Evolutionary conservation across 176 grass and related monocot species (phyloP), one percentile per base, ranked within the genome.

Genomic region (Oryza punctata): DNA sequence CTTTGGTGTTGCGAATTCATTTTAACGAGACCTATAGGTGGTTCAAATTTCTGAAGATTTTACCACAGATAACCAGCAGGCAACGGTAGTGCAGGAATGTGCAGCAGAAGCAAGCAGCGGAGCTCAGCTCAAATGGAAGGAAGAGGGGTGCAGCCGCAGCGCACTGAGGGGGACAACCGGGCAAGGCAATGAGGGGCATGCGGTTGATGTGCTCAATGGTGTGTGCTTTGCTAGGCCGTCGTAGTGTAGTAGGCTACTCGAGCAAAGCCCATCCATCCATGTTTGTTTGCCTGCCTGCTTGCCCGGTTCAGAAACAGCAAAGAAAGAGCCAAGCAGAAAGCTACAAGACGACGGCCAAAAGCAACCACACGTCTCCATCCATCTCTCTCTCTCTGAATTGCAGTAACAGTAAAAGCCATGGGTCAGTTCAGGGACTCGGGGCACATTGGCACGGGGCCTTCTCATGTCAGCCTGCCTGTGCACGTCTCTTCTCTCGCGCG

Each of bases 311-410:
- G 8, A 40, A 81, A 70, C 69, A 40, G 68, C 73, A 72, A 60
- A 69, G 70, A 46, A 16, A 57, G 7, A 61, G 63, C 52, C 72
- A 23, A 72, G 78, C 30, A n/a, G 49, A 78, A 70, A 8, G 65
- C 5, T 33, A 77, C 37, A 19, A 83, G 41, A 23, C 7, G 19
- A 71, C 16, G 73, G 25, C 21, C 12, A 24, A 79, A 60, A 75
- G 68, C 30, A 35, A 67, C 26, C 41, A 7, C 71, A 67, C 49
- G 25, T 25, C 69, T 13, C 69, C 13, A 11, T 44, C 21, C n/a
- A 10, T 61, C 50, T 57, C 18, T 57, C 5, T 3, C 15, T 52
- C 7, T 59, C 3, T 23, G 57, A 61, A 61, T 61, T 12, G 21
- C 52, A 57, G 52, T n/a, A 57, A 61, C 57, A 61, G 57, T 61